Evolutionary conservation across 352 stramenopile genomes (phyloP).

Genomic region (Phytophthora meadii): DNA sequence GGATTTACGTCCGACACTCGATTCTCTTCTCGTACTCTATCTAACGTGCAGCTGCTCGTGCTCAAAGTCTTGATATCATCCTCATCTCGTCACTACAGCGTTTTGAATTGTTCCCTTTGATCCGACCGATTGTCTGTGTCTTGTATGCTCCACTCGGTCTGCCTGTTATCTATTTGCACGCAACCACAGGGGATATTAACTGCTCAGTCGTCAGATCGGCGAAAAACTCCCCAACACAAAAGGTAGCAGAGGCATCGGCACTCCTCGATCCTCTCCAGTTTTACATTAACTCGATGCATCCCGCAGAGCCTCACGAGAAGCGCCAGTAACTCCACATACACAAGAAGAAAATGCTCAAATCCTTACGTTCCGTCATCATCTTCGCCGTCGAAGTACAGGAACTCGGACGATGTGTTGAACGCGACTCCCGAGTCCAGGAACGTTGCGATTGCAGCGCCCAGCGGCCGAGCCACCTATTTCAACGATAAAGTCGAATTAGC

Average conservation of each 20-base stretch:
- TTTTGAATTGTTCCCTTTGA: conserved; percentile 9
- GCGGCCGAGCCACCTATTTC: conserved; percentile 53
- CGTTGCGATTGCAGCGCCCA: conserved; percentile 52
- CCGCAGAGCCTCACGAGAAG: conserved; percentile 2
- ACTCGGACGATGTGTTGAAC: conserved; percentile 69
- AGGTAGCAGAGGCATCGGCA: conserved; percentile 10
- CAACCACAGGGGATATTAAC: conserved; percentile 70
- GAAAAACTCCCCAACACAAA: conserved; percentile 12
- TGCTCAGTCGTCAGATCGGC: conserved; percentile 78
- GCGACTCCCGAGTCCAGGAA: conserved; percentile 59
- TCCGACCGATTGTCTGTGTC: conserved; percentile 18
- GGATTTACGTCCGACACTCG: conserved; percentile 16
- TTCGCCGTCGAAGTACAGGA: conserved; percentile 81
- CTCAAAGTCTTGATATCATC: conserved; percentile 14
- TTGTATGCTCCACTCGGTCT: conserved; percentile 11
- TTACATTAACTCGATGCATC: conserved; percentile 14
- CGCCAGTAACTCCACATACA: conserved; percentile 8
- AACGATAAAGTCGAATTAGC: conserved; percentile 6
- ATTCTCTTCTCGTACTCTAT: conserved; percentile 34
- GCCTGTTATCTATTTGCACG: conserved; percentile 69
- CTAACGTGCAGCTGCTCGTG: conserved; percentile 22
- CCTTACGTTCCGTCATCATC: conserved; percentile 86
- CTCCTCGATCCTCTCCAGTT: conserved; percentile 10
- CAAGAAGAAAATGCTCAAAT: conserved; percentile 7
- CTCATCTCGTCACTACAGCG: background rate